Base-by-base conservation (phyloP, 2,329 filamentous ascomycete genomes). In the Pseudopithomyces chartarum region DNA sequence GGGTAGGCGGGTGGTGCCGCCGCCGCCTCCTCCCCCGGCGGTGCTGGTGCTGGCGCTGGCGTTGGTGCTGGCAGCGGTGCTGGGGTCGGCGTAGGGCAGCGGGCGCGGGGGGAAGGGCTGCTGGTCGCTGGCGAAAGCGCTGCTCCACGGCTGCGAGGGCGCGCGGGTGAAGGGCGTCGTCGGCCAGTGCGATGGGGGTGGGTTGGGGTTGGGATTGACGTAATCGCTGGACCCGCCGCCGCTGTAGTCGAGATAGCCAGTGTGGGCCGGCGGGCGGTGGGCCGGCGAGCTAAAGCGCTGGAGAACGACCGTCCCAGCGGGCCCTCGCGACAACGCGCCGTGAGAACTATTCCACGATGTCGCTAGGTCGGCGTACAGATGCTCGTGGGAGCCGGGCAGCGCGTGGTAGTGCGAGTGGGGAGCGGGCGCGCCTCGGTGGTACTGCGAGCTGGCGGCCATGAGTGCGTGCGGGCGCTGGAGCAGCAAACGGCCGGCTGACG, bases 381-480 rank as follows among this genome's bases (percentile, higher is more conserved):
- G 63, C 36, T 69, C 66, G 59, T 68, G 59, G 55, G 51, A 53
- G 59, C 52, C 51, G 50, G 62, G 54, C 49, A 65, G 59, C 46
- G 64, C 50, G 44, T 63, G 66, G 65, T 69, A 68, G 64, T 68
- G 69, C 60, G 68, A 67, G 53, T 62, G 33, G 23, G 40, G 62
- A 53, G 62, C 58, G 59, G 61, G 48, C 58, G 65, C 63, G 64
- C 61, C 65, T 60, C 66, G 61, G 69, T 70, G 68, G 59, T 69
- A 66, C 62, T 70, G 63, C 54, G 67, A 65, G 52, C 59, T 69
- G 64, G 68, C 60, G 44, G 68, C 64, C 68, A 71, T 70, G 60
- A 59, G 58, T 59, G 52, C 38, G 38, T 17, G 36, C 8, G 51
- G n/a, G 20, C 22, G 36, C 8, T 42, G n/a, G 20, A 7, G 6